Evolutionary conservation across 345 rosid species (phyloP), one percentile per base, ranked within the genome.

Genomic region (Eutrema japonicum): DNA sequence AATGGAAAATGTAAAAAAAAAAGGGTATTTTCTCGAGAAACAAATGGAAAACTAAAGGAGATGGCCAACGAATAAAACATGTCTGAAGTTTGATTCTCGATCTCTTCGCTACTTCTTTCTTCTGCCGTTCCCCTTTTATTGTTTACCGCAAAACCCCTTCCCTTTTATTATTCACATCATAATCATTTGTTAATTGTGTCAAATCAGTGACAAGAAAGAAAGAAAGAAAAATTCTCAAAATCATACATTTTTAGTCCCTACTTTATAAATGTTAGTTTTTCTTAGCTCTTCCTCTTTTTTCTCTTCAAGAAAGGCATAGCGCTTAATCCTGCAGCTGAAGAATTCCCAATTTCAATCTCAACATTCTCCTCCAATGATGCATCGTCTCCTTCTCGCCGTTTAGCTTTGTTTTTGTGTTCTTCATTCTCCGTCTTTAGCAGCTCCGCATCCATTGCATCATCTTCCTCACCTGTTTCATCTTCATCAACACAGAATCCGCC

Each of bases 401-500:
- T 78, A 48, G 42, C 72, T 37, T 65, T 63, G 18, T 38, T 71
- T 22, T 47, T 32, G 8, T 68, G 43, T 60, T 70, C 74, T 52
- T 22, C 62, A 64, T 11, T 33, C 43, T 58, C 78, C 18, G 38
- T 9, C 43, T 77, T 55, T 46, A 10, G 37, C 45, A 56, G 62
- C 70, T 45, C 60, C 57, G 61, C 29, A 57, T 69, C 70, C 65
- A 61, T 76, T 52, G 71, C 76, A 59, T 72, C 76, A 49, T 71
- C 58, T 45, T 83, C 78, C 33, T 78, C 38, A 0, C 10, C 46
- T 32, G 18, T 66, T 37, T 82, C 86, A 14, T 54, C 78, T 78
- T 86, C 95, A 22, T 82, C 86, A n/a, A 70, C 70, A 69, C 92
- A 91, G 78, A 89, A 91, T 41, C 96, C 96, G 0, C 93, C 93